Percentiles rank a stretch among this genome's conserved stretches.
Conservation (phyloP, 352 stramenopile genomes). For the Phytophthora brassicae region DNA sequence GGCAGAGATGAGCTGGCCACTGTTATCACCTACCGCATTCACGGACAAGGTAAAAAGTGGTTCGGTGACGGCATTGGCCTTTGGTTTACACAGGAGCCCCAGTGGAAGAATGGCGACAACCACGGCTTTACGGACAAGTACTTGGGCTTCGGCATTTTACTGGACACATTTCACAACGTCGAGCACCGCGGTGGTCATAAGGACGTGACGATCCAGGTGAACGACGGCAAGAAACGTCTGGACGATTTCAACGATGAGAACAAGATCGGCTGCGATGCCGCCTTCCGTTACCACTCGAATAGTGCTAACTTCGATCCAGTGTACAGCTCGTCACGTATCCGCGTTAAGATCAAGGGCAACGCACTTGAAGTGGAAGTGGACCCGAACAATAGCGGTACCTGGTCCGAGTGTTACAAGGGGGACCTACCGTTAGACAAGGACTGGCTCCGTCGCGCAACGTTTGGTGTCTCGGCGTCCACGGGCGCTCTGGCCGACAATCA, state of each 20-base stretch:
- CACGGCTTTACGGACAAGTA: constrained; percentile 77
- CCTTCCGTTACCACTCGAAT: constrained; percentile 76
- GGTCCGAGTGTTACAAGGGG: constrained; percentile 68
- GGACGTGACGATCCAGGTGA: constrained; percentile 79
- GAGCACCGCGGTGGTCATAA: constrained; percentile 80
- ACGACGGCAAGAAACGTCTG: constrained; percentile 73
- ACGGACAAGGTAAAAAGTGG: constrained; percentile 74
- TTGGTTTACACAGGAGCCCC: constrained; percentile 67
- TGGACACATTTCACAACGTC: constrained; percentile 83
- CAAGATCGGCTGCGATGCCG: constrained; percentile 75
- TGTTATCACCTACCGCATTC: constrained; percentile 78
- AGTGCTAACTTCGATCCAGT: constrained; percentile 72
- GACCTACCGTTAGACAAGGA: constrained; percentile 64
- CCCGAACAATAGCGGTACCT: constrained; percentile 49
- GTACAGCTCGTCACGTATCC: constrained; percentile 67
- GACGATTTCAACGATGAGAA: constrained; percentile 68
- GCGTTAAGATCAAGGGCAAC: constrained; percentile 61
- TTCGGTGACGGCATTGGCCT: constrained; percentile 78
- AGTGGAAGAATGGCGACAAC: constrained; percentile 64
- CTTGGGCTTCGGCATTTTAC: constrained; percentile 66
- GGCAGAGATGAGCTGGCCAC: constrained; percentile 52
- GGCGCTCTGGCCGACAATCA: constrained; percentile 83
- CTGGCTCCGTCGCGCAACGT: constrained; percentile 61
- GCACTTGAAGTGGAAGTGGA: constrained; percentile 67
- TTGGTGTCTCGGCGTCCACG: constrained; percentile 78